Evolutionary conservation across 2,329 filamentous ascomycete genomes (phyloP).

Genomic region (Epicoccum nigrum): DNA sequence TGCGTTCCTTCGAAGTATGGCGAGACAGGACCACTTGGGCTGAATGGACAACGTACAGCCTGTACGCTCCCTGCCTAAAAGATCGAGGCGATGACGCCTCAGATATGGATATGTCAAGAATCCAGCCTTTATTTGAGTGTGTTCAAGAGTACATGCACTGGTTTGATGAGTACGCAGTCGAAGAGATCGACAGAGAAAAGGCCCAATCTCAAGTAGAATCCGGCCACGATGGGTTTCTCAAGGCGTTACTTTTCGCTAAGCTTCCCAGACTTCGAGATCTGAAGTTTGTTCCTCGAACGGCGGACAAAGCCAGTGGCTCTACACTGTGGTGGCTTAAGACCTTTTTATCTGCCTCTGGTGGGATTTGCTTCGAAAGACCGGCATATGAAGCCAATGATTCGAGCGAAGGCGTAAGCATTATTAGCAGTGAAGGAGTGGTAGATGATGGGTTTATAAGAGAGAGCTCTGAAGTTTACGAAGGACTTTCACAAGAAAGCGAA

Average conservation of each 20-base stretch:
- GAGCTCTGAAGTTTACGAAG: too few relatives aligned
- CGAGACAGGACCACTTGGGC: slow-evolving; percentile 2
- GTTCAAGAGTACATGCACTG: not conserved
- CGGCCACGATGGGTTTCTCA: slow-evolving; percentile 8
- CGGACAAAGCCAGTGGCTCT: not conserved
- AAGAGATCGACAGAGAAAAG: not conserved
- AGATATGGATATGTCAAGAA: not conserved
- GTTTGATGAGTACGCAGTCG: not conserved
- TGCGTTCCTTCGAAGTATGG: slow-evolving; percentile 8
- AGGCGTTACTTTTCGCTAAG: slow-evolving; percentile 10
- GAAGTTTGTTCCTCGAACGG: not conserved
- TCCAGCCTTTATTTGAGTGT: not conserved
- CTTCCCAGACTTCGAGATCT: not conserved
- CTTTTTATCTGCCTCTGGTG: not conserved
- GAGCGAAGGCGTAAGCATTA: too few relatives aligned
- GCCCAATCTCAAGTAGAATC: not conserved
- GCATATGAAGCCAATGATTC: not conserved
- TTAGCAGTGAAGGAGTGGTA: too few relatives aligned
- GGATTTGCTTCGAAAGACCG: not conserved
- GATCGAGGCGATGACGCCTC: not conserved
- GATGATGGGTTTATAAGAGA: too few relatives aligned
- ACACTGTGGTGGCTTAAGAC: not conserved
- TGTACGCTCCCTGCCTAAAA: not conserved
- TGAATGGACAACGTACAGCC: not conserved
- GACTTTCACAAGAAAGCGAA: too few relatives aligned